Percentiles rank a stretch among this genome's conserved stretches.
Conservation (phyloP, 169 alveolate species). For the Cryptosporidium andersoni region DNA sequence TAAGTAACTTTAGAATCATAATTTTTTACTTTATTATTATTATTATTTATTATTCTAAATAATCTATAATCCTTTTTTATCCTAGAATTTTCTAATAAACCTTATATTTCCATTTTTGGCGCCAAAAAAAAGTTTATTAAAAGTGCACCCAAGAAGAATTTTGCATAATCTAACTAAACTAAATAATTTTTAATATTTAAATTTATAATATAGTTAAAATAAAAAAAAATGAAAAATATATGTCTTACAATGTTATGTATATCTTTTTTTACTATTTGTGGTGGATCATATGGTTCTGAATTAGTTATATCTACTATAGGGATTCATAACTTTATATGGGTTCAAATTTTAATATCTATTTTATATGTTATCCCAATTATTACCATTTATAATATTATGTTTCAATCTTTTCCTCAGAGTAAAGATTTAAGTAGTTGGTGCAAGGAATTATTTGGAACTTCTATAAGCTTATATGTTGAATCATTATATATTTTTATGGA, state of each 20-base stretch:
- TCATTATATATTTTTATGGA: conserved; percentile 57
- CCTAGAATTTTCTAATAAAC: background rate
- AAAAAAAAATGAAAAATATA: background rate
- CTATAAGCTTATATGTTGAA: conserved; percentile 10
- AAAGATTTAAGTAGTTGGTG: conserved; percentile 59
- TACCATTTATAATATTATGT: conserved; percentile 20
- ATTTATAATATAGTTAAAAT: background rate
- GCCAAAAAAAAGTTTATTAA: background rate
- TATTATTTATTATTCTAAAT: background rate
- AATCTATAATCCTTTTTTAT: background rate
- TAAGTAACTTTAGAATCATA: conserved; percentile 65
- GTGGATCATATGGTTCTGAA: conserved; percentile 68
- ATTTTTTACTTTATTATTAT: background rate
- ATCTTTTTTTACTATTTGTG: conserved; percentile 63
- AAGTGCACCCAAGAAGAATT: no score
- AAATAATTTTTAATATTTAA: background rate
- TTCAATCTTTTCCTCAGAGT: conserved; percentile 35
- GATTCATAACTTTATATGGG: conserved; percentile 15
- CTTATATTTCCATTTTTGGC: background rate
- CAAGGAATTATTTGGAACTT: conserved; percentile 12
- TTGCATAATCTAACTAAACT: no score
- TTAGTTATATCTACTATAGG: conserved; percentile 58
- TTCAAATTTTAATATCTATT: conserved; percentile 33
- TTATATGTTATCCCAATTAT: conserved; percentile 60
- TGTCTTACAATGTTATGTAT: conserved; percentile 23